A percentile compares a stretch with the other conserved stretches of the same genome.
Evolutionary conservation across 208 protist genomes (phyloP).

Genomic region (Dictyostelium gargantuum): DNA sequence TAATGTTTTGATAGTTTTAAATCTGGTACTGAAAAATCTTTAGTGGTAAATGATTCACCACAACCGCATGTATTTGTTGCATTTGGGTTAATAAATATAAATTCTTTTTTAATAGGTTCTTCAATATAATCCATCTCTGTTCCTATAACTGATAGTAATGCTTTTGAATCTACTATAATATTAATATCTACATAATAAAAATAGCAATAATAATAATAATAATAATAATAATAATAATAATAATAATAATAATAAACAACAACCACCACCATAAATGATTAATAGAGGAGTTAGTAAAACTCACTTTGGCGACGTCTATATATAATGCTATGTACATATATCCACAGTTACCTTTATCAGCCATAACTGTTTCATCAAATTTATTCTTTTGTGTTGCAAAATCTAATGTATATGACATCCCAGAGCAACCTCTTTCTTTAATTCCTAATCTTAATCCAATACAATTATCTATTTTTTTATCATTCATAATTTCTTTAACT

Average conservation of each 20-base stretch:
- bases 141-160: slow-evolving; percentile 96
- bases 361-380: slow-evolving; percentile 84
- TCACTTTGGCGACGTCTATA: too few relatives aligned
- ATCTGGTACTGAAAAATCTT: slow-evolving; percentile 40
- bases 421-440: slow-evolving; percentile 94
- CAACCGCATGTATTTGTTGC: slow-evolving; percentile 95
- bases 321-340: too few relatives aligned
- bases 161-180: slow-evolving; percentile 92
- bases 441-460: slow-evolving; percentile 93
- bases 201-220: neutral
- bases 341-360: slow-evolving; percentile 88
- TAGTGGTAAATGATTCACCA: slow-evolving; percentile 93
- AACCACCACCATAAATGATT: too few relatives aligned
- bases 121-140: slow-evolving; percentile 97
- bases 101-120: slow-evolving; percentile 94
- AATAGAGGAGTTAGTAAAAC: too few relatives aligned
- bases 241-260: neutral
- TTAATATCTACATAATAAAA: slow-evolving; percentile 85
- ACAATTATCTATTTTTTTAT: slow-evolving; percentile 35
- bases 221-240: neutral
- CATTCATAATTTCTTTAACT: slow-evolving; percentile 52
- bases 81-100: slow-evolving; percentile 97
- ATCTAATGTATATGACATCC: slow-evolving; percentile 96
- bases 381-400: slow-evolving; percentile 85
- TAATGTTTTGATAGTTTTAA: neutral